Percentiles rank a stretch among this genome's conserved stretches.
These are phyloP conservation scores for Phytophthora citricola DNA, from an alignment of 352 stramenopile species.

Conservation along the genomic window DNA sequence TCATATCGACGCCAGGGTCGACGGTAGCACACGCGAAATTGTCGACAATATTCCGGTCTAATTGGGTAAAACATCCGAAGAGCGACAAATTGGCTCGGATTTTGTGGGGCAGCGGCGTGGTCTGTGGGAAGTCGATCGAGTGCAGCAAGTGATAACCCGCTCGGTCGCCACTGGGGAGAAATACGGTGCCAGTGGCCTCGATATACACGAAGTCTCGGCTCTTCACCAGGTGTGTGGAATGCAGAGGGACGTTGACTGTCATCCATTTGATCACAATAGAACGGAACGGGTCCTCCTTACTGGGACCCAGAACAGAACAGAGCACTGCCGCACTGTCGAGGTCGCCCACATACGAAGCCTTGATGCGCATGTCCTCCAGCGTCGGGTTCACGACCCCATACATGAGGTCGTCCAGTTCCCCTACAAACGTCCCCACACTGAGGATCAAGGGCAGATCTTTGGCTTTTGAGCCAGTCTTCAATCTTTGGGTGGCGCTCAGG, in stretches of 20 bases:
- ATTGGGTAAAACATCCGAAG: conserved; percentile 48
- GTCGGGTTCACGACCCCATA: conserved; percentile 38
- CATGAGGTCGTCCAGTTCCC: conserved; percentile 42
- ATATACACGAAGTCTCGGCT: conserved; percentile 47
- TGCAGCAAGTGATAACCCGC: conserved; percentile 46
- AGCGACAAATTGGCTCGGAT: conserved; percentile 46
- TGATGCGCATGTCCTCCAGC: conserved; percentile 35
- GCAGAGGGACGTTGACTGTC: conserved; percentile 28
- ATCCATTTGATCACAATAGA: conserved; percentile 43
- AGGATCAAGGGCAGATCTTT: conserved; percentile 28
- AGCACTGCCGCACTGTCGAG: conserved; percentile 25
- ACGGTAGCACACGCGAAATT: conserved; percentile 38
- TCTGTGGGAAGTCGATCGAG: conserved; percentile 50
- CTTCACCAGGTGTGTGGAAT: conserved; percentile 22
- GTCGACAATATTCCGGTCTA: conserved; percentile 38
- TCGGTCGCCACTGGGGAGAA: conserved; percentile 28
- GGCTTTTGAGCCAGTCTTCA: neutral
- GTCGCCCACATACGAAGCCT: conserved; percentile 31
- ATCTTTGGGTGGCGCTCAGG: conserved; percentile 2
- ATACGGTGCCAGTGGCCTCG: conserved; percentile 32
- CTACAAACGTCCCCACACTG: conserved; percentile 26
- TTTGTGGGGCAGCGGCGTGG: conserved; percentile 36
- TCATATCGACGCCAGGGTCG: conserved; percentile 32
- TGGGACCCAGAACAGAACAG: conserved; percentile 24
- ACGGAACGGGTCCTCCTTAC: conserved; percentile 27